Conservation (phyloP, 495 filamentous ascomycete genomes). For the Aspergillus wentii region DNA sequence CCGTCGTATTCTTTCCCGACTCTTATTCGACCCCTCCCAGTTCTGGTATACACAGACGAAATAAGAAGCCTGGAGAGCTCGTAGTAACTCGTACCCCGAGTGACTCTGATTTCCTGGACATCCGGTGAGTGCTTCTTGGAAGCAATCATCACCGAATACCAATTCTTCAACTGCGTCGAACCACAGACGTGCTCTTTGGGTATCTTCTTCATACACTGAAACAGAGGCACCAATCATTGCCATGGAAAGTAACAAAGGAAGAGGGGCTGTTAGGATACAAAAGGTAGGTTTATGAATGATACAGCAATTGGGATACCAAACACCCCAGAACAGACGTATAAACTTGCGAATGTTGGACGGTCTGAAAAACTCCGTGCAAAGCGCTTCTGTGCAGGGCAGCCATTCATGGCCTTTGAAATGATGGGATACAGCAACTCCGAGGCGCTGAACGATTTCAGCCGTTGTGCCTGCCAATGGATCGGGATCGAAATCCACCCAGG, state of each 20-base stretch:
- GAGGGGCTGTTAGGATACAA: constrained; percentile 11
- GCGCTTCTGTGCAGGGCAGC: no score
- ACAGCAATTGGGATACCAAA: constrained; percentile 21
- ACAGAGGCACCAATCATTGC: constrained; percentile 13
- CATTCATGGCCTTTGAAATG: no score
- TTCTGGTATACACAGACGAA: constrained; percentile 24
- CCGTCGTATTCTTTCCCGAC: constrained; percentile 17
- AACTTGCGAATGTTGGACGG: constrained; percentile 13
- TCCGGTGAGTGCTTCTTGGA: constrained; percentile 13
- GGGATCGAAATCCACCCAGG: no score
- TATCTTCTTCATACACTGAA: background rate
- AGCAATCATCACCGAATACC: constrained; percentile 19
- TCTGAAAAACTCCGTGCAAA: no score
- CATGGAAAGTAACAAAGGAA: constrained; percentile 15
- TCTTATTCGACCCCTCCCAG: constrained; percentile 19
- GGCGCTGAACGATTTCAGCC: no score
- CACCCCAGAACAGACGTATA: constrained; percentile 15
- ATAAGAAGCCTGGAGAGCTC: constrained; percentile 20
- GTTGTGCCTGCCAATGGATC: no score
- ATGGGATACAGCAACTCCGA: no score
- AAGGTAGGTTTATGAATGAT: constrained; percentile 19
- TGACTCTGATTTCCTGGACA: constrained; percentile 2
- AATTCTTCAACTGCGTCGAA: constrained; percentile 21
- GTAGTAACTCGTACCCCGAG: no score
- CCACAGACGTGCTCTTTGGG: constrained; percentile 6